These are phyloP conservation scores for Delphinella strobiligena DNA, from an alignment of 2,329 filamentous ascomycete genomes.

Conservation along the genomic window DNA sequence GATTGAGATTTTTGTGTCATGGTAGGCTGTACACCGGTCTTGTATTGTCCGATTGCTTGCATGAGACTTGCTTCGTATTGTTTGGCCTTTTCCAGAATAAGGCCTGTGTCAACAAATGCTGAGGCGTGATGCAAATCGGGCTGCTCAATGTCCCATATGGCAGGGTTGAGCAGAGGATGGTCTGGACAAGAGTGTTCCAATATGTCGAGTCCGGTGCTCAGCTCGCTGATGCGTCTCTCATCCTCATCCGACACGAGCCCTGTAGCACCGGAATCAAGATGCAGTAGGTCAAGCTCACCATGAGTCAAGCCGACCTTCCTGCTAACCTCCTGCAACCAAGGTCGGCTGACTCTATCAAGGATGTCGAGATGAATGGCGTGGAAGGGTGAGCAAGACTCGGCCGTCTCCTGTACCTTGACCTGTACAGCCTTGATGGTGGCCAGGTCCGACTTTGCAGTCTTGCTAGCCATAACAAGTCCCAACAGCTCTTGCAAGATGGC, in stretches of 20 bases:
- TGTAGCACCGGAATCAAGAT: slow-evolving; percentile 25
- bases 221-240: slow-evolving; percentile 2
- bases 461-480: slow-evolving; percentile 33
- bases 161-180: slow-evolving; percentile 5
- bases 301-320: slow-evolving; percentile 61
- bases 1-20: background rate
- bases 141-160: slow-evolving; percentile 1
- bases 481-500: slow-evolving; percentile 43
- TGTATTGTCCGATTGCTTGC: slow-evolving; percentile 2
- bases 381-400: slow-evolving; percentile 39
- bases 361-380: slow-evolving; percentile 38
- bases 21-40: background rate
- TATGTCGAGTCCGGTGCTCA: slow-evolving; percentile 1
- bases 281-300: slow-evolving; percentile 36
- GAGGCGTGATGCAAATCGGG: background rate
- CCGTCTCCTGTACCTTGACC: slow-evolving; percentile 35
- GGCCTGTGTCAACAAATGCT: background rate
- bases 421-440: slow-evolving; percentile 26
- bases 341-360: slow-evolving; percentile 48
- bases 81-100: slow-evolving; percentile 5
- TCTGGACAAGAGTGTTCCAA: background rate
- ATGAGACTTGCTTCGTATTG: slow-evolving; percentile 9
- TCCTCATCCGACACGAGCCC: slow-evolving; percentile 2
- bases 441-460: slow-evolving; percentile 29
- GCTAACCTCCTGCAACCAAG: slow-evolving; percentile 56